Conservation (phyloP, 192 early-diverging fungal genomes). For the Coemansia biformis region DNA sequence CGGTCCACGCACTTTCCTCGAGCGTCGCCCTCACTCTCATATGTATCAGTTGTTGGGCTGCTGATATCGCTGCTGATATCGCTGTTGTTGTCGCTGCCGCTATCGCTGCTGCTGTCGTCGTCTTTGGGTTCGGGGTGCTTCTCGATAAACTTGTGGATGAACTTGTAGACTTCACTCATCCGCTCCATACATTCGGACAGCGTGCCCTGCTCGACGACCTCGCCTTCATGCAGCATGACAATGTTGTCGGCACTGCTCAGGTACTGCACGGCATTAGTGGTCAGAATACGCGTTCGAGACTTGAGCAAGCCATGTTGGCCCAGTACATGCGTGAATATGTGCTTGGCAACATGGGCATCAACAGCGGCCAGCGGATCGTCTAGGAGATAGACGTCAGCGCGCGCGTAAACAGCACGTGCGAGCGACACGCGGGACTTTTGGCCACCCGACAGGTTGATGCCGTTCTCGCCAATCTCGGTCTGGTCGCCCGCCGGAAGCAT, state of each 20-base stretch:
- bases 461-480: constrained; percentile 62
- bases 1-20: constrained; percentile 17
- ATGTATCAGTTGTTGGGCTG: constrained; percentile 17
- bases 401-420: constrained; percentile 60
- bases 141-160: constrained; percentile 39
- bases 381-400: constrained; percentile 61
- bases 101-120: too few species aligned
- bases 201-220: constrained; percentile 49
- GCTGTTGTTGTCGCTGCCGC: too few species aligned
- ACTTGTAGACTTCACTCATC: constrained; percentile 46
- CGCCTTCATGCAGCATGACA: constrained; percentile 51
- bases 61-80: constrained; percentile 8
- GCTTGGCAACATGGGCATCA: constrained; percentile 59
- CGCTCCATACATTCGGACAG: constrained; percentile 46
- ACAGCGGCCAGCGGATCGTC: constrained; percentile 74
- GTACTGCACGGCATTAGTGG: constrained; percentile 56
- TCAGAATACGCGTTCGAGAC: constrained; percentile 51
- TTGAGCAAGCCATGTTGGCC: constrained; percentile 49
- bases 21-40: constrained; percentile 25
- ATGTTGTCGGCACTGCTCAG: constrained; percentile 49
- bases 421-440: constrained; percentile 62
- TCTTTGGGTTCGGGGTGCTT: constrained; percentile 14
- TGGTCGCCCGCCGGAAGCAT: constrained; percentile 54
- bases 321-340: constrained; percentile 54
- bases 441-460: constrained; percentile 59